Evolutionary conservation across 768 basidiomycete species (phyloP).

Genomic region (Lentinula lateritia): DNA sequence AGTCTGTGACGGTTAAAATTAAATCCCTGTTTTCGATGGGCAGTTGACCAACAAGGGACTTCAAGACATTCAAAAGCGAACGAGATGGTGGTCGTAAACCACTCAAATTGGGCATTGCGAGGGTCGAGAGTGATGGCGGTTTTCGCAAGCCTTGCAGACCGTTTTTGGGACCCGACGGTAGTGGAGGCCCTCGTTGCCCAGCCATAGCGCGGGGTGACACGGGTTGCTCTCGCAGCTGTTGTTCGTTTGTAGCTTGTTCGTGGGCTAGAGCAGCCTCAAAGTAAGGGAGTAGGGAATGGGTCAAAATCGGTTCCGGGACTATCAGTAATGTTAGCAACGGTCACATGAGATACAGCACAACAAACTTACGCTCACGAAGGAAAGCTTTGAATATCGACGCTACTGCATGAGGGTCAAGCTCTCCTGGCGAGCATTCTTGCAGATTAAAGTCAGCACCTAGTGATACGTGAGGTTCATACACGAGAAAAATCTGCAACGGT

Average conservation of each 20-base stretch:
- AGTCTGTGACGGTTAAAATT: conserved; percentile 73
- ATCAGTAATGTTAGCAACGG: background rate
- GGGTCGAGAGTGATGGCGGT: conserved; percentile 74
- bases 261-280: conserved; percentile 75
- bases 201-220: conserved; percentile 5
- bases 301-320: conserved; percentile 90
- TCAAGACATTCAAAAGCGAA: conserved; percentile 50
- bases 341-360: background rate
- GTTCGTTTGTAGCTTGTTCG: conserved; percentile 34
- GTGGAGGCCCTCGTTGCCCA: conserved; percentile 19
- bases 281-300: conserved; percentile 57
- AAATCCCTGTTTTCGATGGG: conserved; percentile 82
- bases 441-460: conserved; percentile 86
- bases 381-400: conserved; percentile 91
- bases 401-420: conserved; percentile 92
- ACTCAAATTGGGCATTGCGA: conserved; percentile 66
- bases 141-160: conserved; percentile 50
- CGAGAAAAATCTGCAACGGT: conserved; percentile 2
- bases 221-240: conserved; percentile 6
- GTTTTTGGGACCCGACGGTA: conserved; percentile 34
- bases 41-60: conserved; percentile 58
- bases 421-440: conserved; percentile 69
- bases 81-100: conserved; percentile 58
- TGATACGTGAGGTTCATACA: conserved; percentile 11
- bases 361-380: conserved; percentile 79